These are phyloP conservation scores for Grosmannia clavigera DNA, from an alignment of 2,329 filamentous ascomycete genomes.

Conservation along the genomic window DNA sequence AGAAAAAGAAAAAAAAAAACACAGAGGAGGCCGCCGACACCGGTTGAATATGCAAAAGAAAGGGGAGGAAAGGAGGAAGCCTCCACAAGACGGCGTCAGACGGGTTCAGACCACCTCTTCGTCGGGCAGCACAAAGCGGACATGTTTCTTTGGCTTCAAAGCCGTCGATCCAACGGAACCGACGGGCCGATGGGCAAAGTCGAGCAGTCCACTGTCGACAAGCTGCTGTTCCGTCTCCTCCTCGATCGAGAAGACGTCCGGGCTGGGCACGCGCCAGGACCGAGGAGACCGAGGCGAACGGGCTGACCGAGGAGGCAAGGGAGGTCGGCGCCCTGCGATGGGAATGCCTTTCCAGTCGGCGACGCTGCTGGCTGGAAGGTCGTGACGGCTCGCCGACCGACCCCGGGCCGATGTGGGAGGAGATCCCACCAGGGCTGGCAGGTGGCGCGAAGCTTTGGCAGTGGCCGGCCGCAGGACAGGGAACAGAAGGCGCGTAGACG, in stretches of 20 bases:
- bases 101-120: constrained; percentile 1
- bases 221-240: constrained; percentile 45
- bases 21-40: background rate
- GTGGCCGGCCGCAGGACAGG: background rate
- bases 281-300: constrained; percentile 29
- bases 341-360: constrained; percentile 12
- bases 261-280: constrained; percentile 45
- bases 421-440: background rate
- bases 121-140: constrained; percentile 10
- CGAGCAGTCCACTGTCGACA: constrained; percentile 12
- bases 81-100: background rate
- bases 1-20: background rate
- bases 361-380: constrained; percentile 15
- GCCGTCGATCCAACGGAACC: background rate
- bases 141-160: background rate
- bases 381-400: background rate
- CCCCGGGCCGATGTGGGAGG: background rate
- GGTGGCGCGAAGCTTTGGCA: background rate
- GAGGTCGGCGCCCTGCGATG: constrained; percentile 22
- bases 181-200: background rate
- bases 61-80: background rate
- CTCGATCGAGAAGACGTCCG: constrained; percentile 47
- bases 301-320: constrained; percentile 23
- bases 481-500: background rate
- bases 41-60: background rate